A percentile compares a stretch with the other conserved stretches of the same genome.
Evolutionary conservation across 2,329 filamentous ascomycete species (phyloP).

Genomic region (Neoarthrinium moseri): DNA sequence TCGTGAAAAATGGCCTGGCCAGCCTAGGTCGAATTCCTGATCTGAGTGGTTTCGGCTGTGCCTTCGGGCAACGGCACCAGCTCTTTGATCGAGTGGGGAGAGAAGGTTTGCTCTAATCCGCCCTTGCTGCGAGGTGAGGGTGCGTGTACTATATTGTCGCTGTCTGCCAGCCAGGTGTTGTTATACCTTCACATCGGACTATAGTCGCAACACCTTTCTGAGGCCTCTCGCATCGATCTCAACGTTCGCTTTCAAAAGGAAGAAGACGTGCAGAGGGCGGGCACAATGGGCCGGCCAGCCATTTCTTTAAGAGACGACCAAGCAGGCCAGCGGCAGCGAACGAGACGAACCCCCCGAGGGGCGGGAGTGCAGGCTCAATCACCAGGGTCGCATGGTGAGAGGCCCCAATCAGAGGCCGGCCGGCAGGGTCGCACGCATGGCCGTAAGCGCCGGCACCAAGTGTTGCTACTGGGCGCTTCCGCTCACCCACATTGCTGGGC

Average conservation of each 20-base stretch:
- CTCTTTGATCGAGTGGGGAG: no score
- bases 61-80: no score
- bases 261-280: not conserved
- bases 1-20: constrained; percentile 12
- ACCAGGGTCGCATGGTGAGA: constrained; percentile 2
- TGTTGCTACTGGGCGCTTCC: constrained; percentile 6
- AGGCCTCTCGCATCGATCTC: no score
- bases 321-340: not conserved
- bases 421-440: constrained; percentile 5
- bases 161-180: constrained; percentile 5
- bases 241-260: not conserved
- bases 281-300: constrained; percentile 1
- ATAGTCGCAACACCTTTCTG: not conserved
- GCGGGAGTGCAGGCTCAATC: constrained; percentile 6
- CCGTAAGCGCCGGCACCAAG: constrained; percentile 7
- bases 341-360: not conserved
- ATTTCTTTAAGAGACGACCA: constrained; percentile 2
- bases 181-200: constrained; percentile 4
- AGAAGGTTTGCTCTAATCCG: no score
- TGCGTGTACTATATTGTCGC: no score
- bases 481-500: not conserved
- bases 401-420: not conserved
- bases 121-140: no score
- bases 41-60: no score
- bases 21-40: not conserved